Percentiles rank a stretch among this genome's conserved stretches.
phyloP scores from a whole-genome alignment of 306 rosid species.

The Quercus berberidifolia region DNA sequence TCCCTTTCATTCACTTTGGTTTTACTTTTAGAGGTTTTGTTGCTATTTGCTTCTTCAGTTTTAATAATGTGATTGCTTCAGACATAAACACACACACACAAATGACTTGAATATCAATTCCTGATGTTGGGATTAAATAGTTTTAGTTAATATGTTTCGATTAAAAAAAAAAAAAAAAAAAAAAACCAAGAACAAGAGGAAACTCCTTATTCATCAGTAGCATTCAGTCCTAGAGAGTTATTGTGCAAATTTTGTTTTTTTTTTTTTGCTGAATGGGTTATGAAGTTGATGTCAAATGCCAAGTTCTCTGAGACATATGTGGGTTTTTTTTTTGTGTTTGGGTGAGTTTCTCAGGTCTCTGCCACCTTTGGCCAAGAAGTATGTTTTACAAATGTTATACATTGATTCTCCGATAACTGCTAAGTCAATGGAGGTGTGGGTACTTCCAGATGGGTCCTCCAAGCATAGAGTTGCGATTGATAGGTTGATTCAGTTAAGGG shows the following conservation, averaged over 20 bases:
- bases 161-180: too few species aligned
- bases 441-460: slow-evolving; percentile 77
- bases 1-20: too few species aligned
- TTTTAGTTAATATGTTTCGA: too few species aligned
- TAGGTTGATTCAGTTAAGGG: slow-evolving; percentile 79
- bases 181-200: too few species aligned
- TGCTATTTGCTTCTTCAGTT: background rate
- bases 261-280: too few species aligned
- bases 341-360: slow-evolving; percentile 61
- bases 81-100: too few species aligned
- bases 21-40: background rate
- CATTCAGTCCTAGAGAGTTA: background rate
- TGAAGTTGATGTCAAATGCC: background rate
- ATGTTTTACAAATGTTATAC: slow-evolving; percentile 69
- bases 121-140: background rate
- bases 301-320: slow-evolving; percentile 6
- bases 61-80: background rate
- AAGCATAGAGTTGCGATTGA: slow-evolving; percentile 86
- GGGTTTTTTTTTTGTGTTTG: background rate
- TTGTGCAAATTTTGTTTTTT: background rate
- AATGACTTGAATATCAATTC: background rate
- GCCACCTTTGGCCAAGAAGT: slow-evolving; percentile 88
- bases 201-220: too few species aligned
- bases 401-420: slow-evolving; percentile 59
- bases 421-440: slow-evolving; percentile 88